Evolutionary conservation across 352 stramenopile species (phyloP).

Genomic region (Phytophthora niederhauseri): DNA sequence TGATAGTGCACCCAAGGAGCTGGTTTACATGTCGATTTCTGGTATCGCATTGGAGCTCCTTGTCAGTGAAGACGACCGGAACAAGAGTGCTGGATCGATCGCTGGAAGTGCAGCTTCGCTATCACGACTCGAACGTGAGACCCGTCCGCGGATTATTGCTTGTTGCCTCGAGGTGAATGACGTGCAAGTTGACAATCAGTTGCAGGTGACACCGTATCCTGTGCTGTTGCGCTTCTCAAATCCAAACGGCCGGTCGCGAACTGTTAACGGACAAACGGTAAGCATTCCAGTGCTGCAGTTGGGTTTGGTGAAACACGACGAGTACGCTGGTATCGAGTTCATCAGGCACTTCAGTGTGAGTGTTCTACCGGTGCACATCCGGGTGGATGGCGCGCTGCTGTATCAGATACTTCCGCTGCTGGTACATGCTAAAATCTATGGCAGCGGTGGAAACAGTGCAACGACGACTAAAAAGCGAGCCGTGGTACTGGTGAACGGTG

Average conservation of each 20-base stretch:
- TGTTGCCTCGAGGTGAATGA: conserved; percentile 75
- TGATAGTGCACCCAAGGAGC: conserved; percentile 72
- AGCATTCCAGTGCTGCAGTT: conserved; percentile 77
- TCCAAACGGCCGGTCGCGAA: conserved; percentile 46
- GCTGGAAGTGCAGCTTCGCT: conserved; percentile 47
- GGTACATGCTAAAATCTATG: conserved; percentile 58
- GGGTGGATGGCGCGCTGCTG: conserved; percentile 81
- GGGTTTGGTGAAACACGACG: conserved; percentile 84
- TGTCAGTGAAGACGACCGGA: conserved; percentile 50
- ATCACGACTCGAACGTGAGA: conserved; percentile 65
- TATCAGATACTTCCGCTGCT: conserved; percentile 77
- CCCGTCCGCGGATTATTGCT: conserved; percentile 58
- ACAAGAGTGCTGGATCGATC: conserved; percentile 46
- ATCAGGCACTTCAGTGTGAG: conserved; percentile 83
- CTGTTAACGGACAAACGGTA: conserved; percentile 56
- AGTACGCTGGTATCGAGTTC: conserved; percentile 88
- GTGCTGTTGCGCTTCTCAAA: conserved; percentile 87
- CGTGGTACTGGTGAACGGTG: conserved; percentile 34
- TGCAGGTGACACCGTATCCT: conserved; percentile 81
- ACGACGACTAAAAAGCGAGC: conserved; percentile 27
- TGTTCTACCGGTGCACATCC: conserved; percentile 76
- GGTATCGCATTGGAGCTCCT: conserved; percentile 70
- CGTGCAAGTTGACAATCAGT: conserved; percentile 90
- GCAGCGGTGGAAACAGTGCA: conserved; percentile 19
- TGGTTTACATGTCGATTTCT: conserved; percentile 80